Conservation (phyloP, 2,329 filamentous ascomycete species). For the Penicillium digitatum region DNA sequence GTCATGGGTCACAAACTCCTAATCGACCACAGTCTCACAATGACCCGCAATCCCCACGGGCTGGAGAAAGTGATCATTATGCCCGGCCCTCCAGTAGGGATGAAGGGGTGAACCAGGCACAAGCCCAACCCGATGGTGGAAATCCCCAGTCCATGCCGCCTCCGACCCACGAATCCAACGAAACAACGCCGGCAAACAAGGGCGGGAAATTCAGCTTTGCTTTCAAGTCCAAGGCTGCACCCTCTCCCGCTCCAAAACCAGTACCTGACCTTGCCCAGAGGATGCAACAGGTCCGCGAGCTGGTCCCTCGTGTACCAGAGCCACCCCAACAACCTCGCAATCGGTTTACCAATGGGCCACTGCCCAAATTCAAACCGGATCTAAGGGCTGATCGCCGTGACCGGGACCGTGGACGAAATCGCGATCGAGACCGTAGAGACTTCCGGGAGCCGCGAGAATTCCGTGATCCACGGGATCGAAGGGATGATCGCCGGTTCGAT, state of each 20-base stretch:
- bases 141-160: conserved; percentile 47
- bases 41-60: conserved; percentile 33
- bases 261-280: conserved; percentile 49
- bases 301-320: conserved; percentile 32
- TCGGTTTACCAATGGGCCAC: conserved; percentile 36
- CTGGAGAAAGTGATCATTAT: conserved; percentile 57
- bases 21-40: conserved; percentile 29
- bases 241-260: conserved; percentile 51
- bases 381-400: conserved; percentile 42
- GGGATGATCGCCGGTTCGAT: conserved; percentile 42
- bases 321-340: conserved; percentile 36
- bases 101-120: conserved; percentile 58
- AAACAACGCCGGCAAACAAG: conserved; percentile 51
- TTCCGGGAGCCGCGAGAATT: conserved; percentile 29
- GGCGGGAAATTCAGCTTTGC: conserved; percentile 85
- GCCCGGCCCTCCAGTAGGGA: conserved; percentile 61
- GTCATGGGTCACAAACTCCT: conserved; percentile 33
- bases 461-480: conserved; percentile 32
- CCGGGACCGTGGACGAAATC: conserved; percentile 39
- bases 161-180: conserved; percentile 52
- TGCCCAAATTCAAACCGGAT: conserved; percentile 42
- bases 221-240: conserved; percentile 72
- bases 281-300: conserved; percentile 46
- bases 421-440: conserved; percentile 37
- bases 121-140: conserved; percentile 39